A percentile compares a stretch with the other conserved stretches of the same genome.
phyloP scores from a whole-genome alignment of 2,329 filamentous ascomycete species.

The Elsinoe necatrix region DNA sequence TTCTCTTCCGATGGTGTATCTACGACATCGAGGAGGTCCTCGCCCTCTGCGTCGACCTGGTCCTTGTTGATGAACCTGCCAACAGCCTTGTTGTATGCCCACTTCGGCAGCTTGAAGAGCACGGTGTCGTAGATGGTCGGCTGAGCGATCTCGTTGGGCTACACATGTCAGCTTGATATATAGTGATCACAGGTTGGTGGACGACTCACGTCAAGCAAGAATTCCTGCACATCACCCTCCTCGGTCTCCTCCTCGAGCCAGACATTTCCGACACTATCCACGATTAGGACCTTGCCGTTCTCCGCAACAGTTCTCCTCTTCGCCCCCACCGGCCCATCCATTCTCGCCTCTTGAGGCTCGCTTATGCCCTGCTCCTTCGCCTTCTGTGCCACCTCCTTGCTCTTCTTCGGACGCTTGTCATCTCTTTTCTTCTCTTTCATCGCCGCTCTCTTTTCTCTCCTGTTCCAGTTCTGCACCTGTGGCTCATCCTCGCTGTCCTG shows the following conservation, averaged over 20 bases:
- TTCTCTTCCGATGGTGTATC: slow-evolving; percentile 27
- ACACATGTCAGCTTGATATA: slow-evolving; percentile 20
- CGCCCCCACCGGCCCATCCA: slow-evolving; percentile 58
- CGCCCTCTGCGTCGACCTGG: slow-evolving; percentile 26
- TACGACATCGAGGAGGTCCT: slow-evolving; percentile 32
- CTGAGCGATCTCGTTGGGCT: slow-evolving; percentile 69
- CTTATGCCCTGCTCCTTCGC: slow-evolving; percentile 41
- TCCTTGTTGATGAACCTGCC: slow-evolving; percentile 35
- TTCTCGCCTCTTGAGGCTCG: slow-evolving; percentile 46
- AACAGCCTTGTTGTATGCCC: slow-evolving; percentile 51
- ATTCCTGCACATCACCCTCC: slow-evolving; percentile 75
- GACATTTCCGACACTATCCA: slow-evolving; percentile 85
- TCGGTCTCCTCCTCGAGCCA: slow-evolving; percentile 89
- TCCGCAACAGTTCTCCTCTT: slow-evolving; percentile 85
- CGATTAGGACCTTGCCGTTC: slow-evolving; percentile 90
- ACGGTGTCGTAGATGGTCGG: slow-evolving; percentile 78
- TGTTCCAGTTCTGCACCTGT: slow-evolving; percentile 58
- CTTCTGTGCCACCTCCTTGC: slow-evolving; percentile 40
- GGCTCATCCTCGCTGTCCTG: slow-evolving; percentile 40
- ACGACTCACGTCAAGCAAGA: slow-evolving; percentile 79
- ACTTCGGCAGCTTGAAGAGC: slow-evolving; percentile 68
- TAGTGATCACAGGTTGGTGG: too few species aligned
- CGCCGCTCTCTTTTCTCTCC: slow-evolving; percentile 79
- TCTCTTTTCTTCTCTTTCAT: slow-evolving; percentile 70
- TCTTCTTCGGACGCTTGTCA: slow-evolving; percentile 50